Conservation (phyloP, 371 early-diverging fungal genomes). For the Lichtheimia ornata region DNA sequence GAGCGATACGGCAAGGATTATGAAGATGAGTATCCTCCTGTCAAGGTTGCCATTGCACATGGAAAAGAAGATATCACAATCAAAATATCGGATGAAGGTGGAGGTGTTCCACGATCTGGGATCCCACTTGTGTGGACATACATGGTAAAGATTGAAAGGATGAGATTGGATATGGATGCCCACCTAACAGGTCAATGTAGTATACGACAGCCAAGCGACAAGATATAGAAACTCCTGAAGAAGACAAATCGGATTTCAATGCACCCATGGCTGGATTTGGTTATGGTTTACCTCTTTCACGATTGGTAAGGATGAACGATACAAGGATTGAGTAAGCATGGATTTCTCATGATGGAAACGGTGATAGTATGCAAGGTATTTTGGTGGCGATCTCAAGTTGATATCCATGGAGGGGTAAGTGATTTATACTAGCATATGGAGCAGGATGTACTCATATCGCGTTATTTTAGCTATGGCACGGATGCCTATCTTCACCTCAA, state of each 20-base stretch:
- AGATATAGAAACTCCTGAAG: conserved; percentile 75
- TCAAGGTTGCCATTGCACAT: conserved; percentile 91
- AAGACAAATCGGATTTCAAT: conserved; percentile 85
- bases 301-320: conserved; percentile 55
- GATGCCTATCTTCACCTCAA: conserved; percentile 96
- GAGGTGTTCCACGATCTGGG: conserved; percentile 92
- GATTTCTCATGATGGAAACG: neutral
- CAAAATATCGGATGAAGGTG: conserved; percentile 96
- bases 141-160: conserved; percentile 57
- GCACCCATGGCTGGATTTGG: conserved; percentile 99
- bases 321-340: neutral
- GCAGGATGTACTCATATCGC: neutral
- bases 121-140: conserved; percentile 96
- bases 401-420: conserved; percentile 95
- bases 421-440: neutral
- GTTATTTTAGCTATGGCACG: conserved; percentile 77
- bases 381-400: conserved; percentile 93
- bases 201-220: conserved; percentile 95
- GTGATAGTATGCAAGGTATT: conserved; percentile 84
- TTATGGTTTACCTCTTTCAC: conserved; percentile 91
- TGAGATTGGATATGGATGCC: neutral
- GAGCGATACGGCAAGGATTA: conserved; percentile 87
- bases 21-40: conserved; percentile 87
- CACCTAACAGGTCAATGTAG: conserved; percentile 17
- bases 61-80: conserved; percentile 98